Conservation (phyloP, 2,329 filamentous ascomycete species). For the Calonectria hongkongensis region DNA sequence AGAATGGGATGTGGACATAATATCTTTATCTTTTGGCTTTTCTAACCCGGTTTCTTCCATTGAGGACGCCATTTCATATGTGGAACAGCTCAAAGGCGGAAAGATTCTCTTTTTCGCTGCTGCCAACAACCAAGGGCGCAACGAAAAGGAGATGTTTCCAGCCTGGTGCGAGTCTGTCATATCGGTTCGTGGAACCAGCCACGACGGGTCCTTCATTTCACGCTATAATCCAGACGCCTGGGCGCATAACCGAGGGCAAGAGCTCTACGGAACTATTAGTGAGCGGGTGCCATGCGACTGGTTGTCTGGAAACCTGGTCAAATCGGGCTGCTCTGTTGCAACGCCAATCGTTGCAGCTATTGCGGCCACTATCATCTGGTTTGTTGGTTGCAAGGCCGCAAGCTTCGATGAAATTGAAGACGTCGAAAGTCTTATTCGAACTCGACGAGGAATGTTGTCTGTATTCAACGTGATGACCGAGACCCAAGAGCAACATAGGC, state of each 20-base stretch:
- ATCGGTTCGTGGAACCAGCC: not conserved
- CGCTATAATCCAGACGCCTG: constrained; percentile 2
- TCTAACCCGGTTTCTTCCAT: not conserved
- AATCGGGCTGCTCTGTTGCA: constrained; percentile 7
- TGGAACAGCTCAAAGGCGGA: not conserved
- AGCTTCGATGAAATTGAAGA: not conserved
- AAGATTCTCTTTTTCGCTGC: constrained; percentile 29
- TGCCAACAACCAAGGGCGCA: constrained; percentile 12
- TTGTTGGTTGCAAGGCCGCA: not conserved
- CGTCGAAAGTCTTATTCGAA: not conserved
- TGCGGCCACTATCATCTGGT: not conserved
- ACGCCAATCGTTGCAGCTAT: constrained; percentile 17
- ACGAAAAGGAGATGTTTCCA: constrained; percentile 20
- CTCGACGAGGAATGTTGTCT: not conserved
- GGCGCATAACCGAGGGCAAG: not conserved
- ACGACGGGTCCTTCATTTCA: not conserved
- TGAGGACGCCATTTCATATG: not conserved
- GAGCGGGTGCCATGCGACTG: not conserved
- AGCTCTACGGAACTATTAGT: not conserved
- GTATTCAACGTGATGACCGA: not conserved
- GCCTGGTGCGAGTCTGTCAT: not conserved
- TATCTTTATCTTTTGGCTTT: constrained; percentile 16
- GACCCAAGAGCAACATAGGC: not conserved
- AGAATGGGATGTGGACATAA: constrained; percentile 1
- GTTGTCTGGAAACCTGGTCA: not conserved